phyloP scores from a whole-genome alignment of 805 yeast species.

The Myxozyma sirexii region DNA sequence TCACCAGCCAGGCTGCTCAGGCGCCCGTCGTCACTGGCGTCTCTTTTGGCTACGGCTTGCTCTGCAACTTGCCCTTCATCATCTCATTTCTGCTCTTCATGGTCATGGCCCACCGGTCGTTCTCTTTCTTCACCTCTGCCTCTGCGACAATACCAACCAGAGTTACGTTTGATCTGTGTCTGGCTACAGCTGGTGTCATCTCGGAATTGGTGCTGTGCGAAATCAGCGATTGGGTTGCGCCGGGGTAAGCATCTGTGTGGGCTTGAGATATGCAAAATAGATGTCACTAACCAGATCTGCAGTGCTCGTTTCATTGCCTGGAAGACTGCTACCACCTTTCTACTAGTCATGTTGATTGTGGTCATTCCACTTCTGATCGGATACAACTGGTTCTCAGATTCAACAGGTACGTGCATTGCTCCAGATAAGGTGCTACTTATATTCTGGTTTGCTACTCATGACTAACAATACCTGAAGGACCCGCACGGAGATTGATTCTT shows the following conservation, averaged over 20 bases:
- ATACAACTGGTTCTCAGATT: slow-evolving; percentile 33
- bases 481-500: slow-evolving; percentile 11
- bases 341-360: slow-evolving; percentile 39
- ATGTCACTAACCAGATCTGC: not conserved
- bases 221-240: slow-evolving; percentile 39
- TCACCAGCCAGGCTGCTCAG: not conserved
- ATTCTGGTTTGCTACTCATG: no score
- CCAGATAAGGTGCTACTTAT: no score
- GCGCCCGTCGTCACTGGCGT: slow-evolving; percentile 12
- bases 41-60: slow-evolving; percentile 20
- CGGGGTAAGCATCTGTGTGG: slow-evolving; percentile 26
- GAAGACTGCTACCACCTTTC: slow-evolving; percentile 36
- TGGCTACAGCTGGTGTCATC: slow-evolving; percentile 38
- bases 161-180: slow-evolving; percentile 28
- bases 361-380: slow-evolving; percentile 41
- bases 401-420: slow-evolving; percentile 23
- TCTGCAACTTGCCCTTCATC: slow-evolving; percentile 28
- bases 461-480: slow-evolving; percentile 6
- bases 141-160: slow-evolving; percentile 29
- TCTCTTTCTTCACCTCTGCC: slow-evolving; percentile 30
- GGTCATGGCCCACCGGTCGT: slow-evolving; percentile 31
- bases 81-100: slow-evolving; percentile 24
- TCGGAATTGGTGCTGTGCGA: slow-evolving; percentile 47
- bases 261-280: not conserved
- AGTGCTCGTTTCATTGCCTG: slow-evolving; percentile 37